Conservation (phyloP, 2,329 filamentous ascomycete genomes). For the Calonectria henricotiae region DNA sequence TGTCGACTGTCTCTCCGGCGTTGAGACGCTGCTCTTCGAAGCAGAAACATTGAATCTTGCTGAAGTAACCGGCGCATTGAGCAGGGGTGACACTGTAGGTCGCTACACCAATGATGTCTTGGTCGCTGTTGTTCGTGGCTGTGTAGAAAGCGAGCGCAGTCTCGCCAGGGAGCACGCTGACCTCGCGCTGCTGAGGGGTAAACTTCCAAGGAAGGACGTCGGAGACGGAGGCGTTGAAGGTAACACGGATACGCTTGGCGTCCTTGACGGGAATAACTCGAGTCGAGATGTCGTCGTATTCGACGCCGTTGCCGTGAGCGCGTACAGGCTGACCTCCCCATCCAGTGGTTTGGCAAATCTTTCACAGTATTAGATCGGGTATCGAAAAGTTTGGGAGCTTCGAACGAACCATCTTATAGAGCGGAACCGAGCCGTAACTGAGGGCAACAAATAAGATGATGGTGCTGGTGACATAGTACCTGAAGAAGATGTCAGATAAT, state of each 20-base stretch:
- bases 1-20: conserved; percentile 97
- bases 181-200: conserved; percentile 95
- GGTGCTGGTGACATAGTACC: conserved; percentile 83
- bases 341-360: conserved; percentile 89
- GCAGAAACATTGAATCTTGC: conserved; percentile 99
- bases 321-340: conserved; percentile 96
- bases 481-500: conserved; percentile 55
- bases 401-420: conserved; percentile 86
- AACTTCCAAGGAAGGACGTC: conserved; percentile 99
- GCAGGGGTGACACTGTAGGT: conserved; percentile 98
- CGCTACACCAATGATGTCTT: conserved; percentile 97
- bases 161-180: conserved; percentile 94
- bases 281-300: conserved; percentile 77
- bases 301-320: conserved; percentile 73
- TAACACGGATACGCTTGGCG: conserved; percentile 91
- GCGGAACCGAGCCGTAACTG: conserved; percentile 86
- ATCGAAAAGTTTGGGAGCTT: no score
- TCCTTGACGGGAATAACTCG: conserved; percentile 86
- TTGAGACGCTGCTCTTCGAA: conserved; percentile 97
- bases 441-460: conserved; percentile 86
- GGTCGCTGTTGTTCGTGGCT: conserved; percentile 89
- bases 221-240: conserved; percentile 95
- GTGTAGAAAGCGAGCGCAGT: conserved; percentile 98
- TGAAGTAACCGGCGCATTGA: conserved; percentile 97
- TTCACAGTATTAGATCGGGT: conserved; percentile 1